Evolutionary conservation across 352 stramenopile genomes (phyloP).

Genomic region (Thalassiosira pacifica): DNA sequence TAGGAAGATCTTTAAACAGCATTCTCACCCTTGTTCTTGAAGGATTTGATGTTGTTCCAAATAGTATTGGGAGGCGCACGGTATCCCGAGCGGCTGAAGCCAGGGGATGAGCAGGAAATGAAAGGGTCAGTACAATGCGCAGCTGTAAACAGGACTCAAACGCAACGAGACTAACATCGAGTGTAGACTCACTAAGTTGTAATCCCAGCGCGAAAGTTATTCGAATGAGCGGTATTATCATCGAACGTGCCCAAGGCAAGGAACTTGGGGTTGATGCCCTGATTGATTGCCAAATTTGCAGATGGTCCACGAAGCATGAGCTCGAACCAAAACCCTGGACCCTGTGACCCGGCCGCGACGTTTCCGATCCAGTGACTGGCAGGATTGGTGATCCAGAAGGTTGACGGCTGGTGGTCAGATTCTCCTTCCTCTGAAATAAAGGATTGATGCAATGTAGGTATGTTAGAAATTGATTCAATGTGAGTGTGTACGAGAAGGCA

Average conservation of each 20-base stretch:
- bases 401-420: conserved; percentile 39
- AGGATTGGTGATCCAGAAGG: conserved; percentile 63
- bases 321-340: conserved; percentile 66
- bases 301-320: conserved; percentile 27
- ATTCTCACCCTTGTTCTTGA: conserved; percentile 38
- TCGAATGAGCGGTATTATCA: conserved; percentile 46
- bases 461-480: no score
- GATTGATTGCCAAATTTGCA: conserved; percentile 35
- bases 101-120: no score
- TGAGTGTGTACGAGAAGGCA: no score
- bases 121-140: no score
- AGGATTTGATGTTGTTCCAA: conserved; percentile 47
- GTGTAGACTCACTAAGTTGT: conserved; percentile 25
- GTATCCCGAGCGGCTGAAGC: conserved; percentile 31
- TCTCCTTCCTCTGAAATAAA: neutral
- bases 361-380: conserved; percentile 62
- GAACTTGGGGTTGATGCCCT: conserved; percentile 34
- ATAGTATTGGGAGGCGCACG: conserved; percentile 21
- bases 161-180: neutral
- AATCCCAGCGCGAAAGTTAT: conserved; percentile 23
- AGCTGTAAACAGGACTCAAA: no score
- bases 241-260: conserved; percentile 24
- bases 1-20: no score
- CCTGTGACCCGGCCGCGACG: conserved; percentile 57
- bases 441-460: neutral